Evolutionary conservation across 2,329 filamentous ascomycete species (phyloP), one percentile per base, ranked within the genome.

Genomic region (Aureobasidium sp.): DNA sequence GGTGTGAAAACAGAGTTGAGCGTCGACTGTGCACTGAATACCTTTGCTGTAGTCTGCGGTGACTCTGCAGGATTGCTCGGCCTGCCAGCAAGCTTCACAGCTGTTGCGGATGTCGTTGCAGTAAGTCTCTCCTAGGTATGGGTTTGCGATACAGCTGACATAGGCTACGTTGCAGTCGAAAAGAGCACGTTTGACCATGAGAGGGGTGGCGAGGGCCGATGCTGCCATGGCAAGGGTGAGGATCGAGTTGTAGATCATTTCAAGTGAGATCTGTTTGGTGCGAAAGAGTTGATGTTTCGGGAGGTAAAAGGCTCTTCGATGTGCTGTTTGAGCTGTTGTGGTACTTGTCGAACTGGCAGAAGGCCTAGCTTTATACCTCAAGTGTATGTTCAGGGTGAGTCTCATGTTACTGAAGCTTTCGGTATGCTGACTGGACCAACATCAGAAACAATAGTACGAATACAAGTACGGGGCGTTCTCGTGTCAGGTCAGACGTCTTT

Each of bases 81-180:
- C 34, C 22, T 45, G 41, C 41, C 41, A 45, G 41, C 41, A 45
- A 19, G 29, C 29, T 45, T 45, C 41, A 29, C 41, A 45, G 27
- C 22, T 45, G 41, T 45, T 45, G 41, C 41, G 41, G 7, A n/a
- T 22, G 41, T 32, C 27, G 41, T 21, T 45, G 41, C 41, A 45
- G 27, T 45, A 44, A 17, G 25, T 44, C 4, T 44, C 40, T 19
- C 3, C 6, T 1, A 19, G 27, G 12, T 45, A 34, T 5, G 41
- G 41, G 11, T 45, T 34, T 34, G 41, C 29, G 3, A 45, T 24
- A 7, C 41, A 45, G 19, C 6, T 3, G 17, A 16, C 14, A 14
- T 34, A 45, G 12, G 41, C 41, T n/a, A 45, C 29, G 6, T 45
- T 45, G 41, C 41, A 45, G 19, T 45, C 41, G 41, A 45, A 45